Evolutionary conservation across 257 asterid species (phyloP).

Genomic region (Fraxinus pennsylvanica): DNA sequence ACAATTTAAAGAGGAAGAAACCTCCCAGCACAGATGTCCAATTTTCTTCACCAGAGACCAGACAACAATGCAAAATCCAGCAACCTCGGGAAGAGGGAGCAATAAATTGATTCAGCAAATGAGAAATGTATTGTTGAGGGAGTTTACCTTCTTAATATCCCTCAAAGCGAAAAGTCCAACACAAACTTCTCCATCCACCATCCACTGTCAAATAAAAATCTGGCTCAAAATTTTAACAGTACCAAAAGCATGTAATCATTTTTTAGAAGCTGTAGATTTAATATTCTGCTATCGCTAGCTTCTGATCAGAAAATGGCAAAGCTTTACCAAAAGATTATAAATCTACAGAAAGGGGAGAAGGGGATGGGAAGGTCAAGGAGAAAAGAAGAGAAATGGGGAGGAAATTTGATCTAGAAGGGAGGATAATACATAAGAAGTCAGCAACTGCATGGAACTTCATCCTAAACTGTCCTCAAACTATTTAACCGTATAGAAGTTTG

Average conservation of each 20-base stretch:
- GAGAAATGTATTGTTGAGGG: background rate
- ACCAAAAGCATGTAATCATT: background rate
- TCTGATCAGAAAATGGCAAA: background rate
- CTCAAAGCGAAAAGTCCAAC: constrained; percentile 50
- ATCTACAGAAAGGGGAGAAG: background rate
- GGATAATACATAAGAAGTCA: background rate
- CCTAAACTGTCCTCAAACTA: constrained; percentile 8
- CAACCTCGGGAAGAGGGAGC: background rate
- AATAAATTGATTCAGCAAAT: background rate
- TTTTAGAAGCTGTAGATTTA: constrained; percentile 12
- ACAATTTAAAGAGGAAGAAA: background rate
- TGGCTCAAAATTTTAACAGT: constrained; percentile 9
- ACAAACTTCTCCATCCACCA: constrained; percentile 95
- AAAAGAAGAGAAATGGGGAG: background rate
- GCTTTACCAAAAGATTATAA: background rate
- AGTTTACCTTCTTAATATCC: constrained; percentile 14
- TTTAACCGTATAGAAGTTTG: constrained; percentile 7
- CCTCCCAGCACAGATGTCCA: background rate
- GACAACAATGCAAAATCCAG: background rate
- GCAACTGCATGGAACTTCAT: constrained; percentile 19
- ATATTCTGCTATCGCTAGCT: background rate
- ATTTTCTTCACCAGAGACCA: background rate
- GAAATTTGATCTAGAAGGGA: background rate
- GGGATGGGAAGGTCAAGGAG: background rate
- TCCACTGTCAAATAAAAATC: constrained; percentile 65